Conservation (phyloP, 179 eudicot genomes). For the Corrigiola litoralis region DNA sequence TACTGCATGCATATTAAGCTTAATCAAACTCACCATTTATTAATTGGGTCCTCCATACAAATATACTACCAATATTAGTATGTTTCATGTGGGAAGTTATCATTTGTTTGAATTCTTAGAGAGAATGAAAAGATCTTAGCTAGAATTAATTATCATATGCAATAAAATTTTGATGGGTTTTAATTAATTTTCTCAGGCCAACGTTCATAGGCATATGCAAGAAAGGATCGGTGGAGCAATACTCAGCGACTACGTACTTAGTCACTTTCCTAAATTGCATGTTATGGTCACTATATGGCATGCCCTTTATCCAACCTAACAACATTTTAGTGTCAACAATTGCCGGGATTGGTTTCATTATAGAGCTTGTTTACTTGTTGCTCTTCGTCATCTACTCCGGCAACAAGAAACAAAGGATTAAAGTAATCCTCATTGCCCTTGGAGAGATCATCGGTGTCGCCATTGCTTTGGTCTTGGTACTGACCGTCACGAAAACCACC, state of each 20-base stretch:
- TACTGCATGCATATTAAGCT: slow-evolving; percentile 8
- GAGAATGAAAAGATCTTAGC: too few species aligned
- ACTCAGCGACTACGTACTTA: slow-evolving; percentile 65
- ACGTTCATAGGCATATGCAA: slow-evolving; percentile 72
- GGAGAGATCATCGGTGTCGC: slow-evolving; percentile 35
- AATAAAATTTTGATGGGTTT: not conserved
- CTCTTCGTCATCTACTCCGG: slow-evolving; percentile 50
- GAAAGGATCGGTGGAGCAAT: slow-evolving; percentile 76
- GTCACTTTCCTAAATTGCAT: slow-evolving; percentile 66
- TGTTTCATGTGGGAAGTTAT: too few species aligned
- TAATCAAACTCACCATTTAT: not conserved
- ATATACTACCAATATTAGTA: not conserved
- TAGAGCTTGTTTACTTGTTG: slow-evolving; percentile 53
- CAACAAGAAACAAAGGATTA: slow-evolving; percentile 28
- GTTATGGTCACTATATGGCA: slow-evolving; percentile 69
- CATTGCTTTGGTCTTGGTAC: slow-evolving; percentile 33
- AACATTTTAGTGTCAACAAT: slow-evolving; percentile 55
- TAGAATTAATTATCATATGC: too few species aligned
- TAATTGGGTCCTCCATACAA: too few species aligned
- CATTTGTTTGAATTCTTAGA: too few species aligned
- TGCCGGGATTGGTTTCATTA: slow-evolving; percentile 49
- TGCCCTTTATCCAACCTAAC: slow-evolving; percentile 76
- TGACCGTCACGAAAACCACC: slow-evolving; percentile 35
- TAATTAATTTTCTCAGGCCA: slow-evolving; percentile 46
- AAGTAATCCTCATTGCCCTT: slow-evolving; percentile 30